Conservation (phyloP, 169 alveolate species). For the Perkinsus marinus region DNA sequence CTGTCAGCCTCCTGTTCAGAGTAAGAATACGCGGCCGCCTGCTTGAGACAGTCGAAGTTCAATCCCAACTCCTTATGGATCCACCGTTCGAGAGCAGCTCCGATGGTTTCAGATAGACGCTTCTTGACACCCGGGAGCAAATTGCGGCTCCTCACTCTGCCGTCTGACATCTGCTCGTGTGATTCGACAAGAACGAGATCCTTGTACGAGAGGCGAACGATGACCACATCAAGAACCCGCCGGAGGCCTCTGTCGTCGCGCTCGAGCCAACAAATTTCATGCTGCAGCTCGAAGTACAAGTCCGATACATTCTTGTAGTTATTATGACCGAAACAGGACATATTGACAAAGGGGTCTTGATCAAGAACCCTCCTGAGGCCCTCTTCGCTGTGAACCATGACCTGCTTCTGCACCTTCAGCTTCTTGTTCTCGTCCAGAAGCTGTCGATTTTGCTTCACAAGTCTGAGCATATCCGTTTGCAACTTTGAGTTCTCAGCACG, state of each 20-base stretch:
- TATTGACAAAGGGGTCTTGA: not conserved
- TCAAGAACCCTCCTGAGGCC: not conserved
- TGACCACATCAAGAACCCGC: not conserved
- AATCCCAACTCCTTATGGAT: not conserved
- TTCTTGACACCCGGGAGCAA: not conserved
- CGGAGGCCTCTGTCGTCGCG: not conserved
- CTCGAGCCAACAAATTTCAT: not conserved
- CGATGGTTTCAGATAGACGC: not conserved
- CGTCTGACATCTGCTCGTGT: not conserved
- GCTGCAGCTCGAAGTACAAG: not conserved
- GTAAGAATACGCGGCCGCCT: not conserved
- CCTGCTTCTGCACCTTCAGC: not conserved
- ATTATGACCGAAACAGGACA: not conserved
- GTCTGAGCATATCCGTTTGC: not conserved
- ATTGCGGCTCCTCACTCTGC: not conserved
- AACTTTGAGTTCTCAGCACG: not conserved
- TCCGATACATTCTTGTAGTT: not conserved
- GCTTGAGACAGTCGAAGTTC: not conserved
- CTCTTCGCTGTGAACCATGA: not conserved
- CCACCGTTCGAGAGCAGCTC: not conserved
- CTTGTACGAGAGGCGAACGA: not conserved
- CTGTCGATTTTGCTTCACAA: not conserved
- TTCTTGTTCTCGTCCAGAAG: not conserved
- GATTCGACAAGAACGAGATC: not conserved
- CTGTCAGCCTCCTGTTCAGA: not conserved